Percentiles rank a stretch among this genome's conserved stretches.
These are phyloP conservation scores for Mucor racemosus DNA, from an alignment of 371 early-diverging fungal species.

Conservation along the genomic window DNA sequence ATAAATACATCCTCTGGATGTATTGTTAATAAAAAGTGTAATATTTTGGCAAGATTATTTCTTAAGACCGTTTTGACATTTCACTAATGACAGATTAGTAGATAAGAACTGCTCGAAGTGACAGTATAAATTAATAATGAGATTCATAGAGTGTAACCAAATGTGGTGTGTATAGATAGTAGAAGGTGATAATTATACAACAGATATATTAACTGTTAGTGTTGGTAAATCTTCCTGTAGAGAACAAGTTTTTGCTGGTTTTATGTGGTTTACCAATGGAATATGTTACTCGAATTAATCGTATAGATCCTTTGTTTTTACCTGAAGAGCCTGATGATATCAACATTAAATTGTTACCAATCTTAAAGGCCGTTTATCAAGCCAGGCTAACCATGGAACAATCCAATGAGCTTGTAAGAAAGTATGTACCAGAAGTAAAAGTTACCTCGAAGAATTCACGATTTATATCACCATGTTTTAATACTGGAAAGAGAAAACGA, in stretches of 20 bases:
- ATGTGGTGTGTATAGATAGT: too few species aligned
- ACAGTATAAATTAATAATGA: too few species aligned
- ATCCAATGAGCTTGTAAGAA: conserved; percentile 16
- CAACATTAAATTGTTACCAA: conserved; percentile 19
- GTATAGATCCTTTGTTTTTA: conserved; percentile 11
- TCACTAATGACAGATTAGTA: too few species aligned
- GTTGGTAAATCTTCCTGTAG: conserved; percentile 21
- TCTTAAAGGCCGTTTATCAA: conserved; percentile 19
- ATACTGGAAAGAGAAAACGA: conserved; percentile 20
- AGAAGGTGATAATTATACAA: too few species aligned
- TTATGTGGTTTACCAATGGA: conserved; percentile 25
- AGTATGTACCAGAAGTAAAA: conserved; percentile 12
- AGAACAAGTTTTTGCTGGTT: conserved; percentile 21
- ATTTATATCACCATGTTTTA: conserved; percentile 19
- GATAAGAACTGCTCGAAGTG: too few species aligned
- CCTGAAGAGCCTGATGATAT: conserved; percentile 27
- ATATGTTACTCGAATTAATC: conserved; percentile 21
- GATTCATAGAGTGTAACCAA: too few species aligned
- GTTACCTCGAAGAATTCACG: conserved; percentile 1
- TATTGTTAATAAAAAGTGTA: too few species aligned
- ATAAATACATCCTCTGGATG: too few species aligned
- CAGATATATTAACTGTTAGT: conserved; percentile 20
- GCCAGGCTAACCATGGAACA: conserved; percentile 17
- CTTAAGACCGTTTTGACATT: too few species aligned
- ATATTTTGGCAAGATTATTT: too few species aligned